Base-by-base conservation (phyloP, 352 stramenopile species). In the Blastocystis sp. region DNA sequence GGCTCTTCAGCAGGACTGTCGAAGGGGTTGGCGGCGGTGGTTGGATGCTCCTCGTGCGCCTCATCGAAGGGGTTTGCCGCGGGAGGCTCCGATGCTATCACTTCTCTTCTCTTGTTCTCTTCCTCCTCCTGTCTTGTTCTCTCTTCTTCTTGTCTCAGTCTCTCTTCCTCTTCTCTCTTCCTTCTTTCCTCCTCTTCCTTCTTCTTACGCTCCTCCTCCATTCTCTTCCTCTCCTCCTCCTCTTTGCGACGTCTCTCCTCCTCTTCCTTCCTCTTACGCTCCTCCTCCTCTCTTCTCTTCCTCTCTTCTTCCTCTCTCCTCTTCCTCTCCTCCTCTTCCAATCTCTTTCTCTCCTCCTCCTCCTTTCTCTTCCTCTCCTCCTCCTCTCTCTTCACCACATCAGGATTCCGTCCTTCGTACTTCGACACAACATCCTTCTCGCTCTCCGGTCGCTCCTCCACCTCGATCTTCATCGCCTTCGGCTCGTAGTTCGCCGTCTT, bases 321-420 rank as follows among this genome's bases (percentile, higher is more conserved):
- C 65, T 89, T 89, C 2, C 79, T 37, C 0, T 89, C 79, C 31
- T 78, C 79, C 37, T 80, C 79, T 79, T 78, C 79, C 62, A 3
- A 55, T 45, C 29, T 78, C 51, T 61, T 78, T 55, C 79, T 65
- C 29, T 78, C 65, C 37, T 80, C 65, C 31, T 80, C 69, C 26
- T 80, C 63, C 33, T 65, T 89, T 33, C 79, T 89, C 61, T 65
- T 80, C n/a, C 61, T 89, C 19, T 89, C 69, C 19, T 79, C 79
- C 59, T 89, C 79, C 35, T 89, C 65, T 89, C 79, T 89, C 37
- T 50, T 89, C 65, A 80, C 79, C 62, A 80, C 65, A 89, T 89
- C 65, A 19, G 79, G 65, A 45, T 80, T 89, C 6, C 79, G 50
- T 16, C 41, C 50, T n/a, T 51, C 74, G 45, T 29, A 67, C 24